Conservation (phyloP, 805 yeast genomes). For the Kluyveromyces starmeri region DNA sequence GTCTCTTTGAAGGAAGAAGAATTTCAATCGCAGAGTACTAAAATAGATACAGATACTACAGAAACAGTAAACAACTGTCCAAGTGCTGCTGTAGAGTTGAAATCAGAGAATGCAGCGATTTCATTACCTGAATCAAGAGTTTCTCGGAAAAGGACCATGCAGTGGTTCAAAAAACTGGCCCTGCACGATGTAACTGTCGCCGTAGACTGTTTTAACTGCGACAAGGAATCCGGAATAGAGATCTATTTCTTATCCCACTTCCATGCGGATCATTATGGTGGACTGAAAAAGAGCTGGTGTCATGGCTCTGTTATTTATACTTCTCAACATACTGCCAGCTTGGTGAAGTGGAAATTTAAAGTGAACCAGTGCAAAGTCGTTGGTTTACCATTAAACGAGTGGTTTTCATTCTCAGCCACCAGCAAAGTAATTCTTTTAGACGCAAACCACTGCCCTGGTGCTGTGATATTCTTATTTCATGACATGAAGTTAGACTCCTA, state of each 20-base stretch:
- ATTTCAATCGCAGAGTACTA: no score
- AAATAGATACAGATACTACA: no score
- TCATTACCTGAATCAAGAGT: no score
- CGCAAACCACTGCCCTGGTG: conserved; percentile 98
- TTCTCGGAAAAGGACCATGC: conserved; percentile 7
- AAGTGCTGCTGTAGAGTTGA: no score
- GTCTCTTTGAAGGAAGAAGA: no score
- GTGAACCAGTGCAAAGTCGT: conserved; percentile 38
- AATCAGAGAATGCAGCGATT: no score
- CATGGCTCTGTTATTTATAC: conserved; percentile 58
- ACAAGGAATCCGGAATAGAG: conserved; percentile 35
- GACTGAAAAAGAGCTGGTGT: conserved; percentile 69
- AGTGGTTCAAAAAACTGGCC: conserved; percentile 9
- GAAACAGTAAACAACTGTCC: no score
- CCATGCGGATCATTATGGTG: conserved; percentile 93
- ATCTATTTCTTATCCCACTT: conserved; percentile 70
- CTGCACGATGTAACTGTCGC: conserved; percentile 31
- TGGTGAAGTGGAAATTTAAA: conserved; percentile 46
- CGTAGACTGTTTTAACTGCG: conserved; percentile 55
- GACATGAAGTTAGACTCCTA: conserved; percentile 11
- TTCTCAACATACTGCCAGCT: conserved; percentile 56
- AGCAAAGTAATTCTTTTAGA: conserved; percentile 55
- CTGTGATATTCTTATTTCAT: conserved; percentile 70
- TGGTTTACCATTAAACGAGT: conserved; percentile 35
- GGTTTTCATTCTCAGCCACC: conserved; percentile 33